These are phyloP conservation scores for Arthrobotrys iridis DNA, from an alignment of 2,329 filamentous ascomycete species.

Conservation along the genomic window DNA sequence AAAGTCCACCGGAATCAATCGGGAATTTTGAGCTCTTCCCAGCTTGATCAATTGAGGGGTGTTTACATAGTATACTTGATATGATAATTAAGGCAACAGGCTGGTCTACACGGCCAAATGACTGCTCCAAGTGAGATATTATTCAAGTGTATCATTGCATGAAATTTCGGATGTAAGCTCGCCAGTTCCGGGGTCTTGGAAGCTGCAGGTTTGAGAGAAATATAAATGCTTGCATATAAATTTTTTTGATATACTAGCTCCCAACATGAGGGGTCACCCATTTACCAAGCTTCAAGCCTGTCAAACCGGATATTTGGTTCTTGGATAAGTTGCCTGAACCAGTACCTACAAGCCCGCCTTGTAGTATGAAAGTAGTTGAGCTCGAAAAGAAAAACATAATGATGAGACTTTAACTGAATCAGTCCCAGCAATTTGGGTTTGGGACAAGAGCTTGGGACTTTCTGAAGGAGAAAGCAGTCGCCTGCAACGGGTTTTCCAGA, in stretches of 20 bases:
- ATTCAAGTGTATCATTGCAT: slow-evolving; percentile 2
- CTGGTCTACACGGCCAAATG: background rate
- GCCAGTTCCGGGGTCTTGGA: slow-evolving; percentile 42
- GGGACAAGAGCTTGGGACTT: background rate
- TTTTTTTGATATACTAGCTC: background rate
- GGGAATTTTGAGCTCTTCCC: background rate
- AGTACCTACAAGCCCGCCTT: background rate
- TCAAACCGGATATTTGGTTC: slow-evolving; percentile 19
- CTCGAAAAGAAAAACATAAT: background rate
- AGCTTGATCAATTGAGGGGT: no score
- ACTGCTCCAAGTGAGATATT: slow-evolving; percentile 9
- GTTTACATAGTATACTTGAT: no score
- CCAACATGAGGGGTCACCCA: background rate
- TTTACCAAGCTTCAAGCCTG: background rate
- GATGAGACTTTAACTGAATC: background rate
- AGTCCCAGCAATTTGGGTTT: slow-evolving; percentile 18
- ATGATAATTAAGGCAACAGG: background rate
- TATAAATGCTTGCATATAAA: slow-evolving; percentile 12
- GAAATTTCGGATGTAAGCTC: slow-evolving; percentile 33
- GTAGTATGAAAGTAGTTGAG: background rate
- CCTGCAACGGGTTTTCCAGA: slow-evolving; percentile 8
- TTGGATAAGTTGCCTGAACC: background rate
- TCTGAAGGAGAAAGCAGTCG: background rate
- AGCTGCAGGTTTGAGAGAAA: background rate
- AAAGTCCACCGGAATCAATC: background rate